Conservation (phyloP, 192 early-diverging fungal genomes). For the Phlyctochytrium planicorne region DNA sequence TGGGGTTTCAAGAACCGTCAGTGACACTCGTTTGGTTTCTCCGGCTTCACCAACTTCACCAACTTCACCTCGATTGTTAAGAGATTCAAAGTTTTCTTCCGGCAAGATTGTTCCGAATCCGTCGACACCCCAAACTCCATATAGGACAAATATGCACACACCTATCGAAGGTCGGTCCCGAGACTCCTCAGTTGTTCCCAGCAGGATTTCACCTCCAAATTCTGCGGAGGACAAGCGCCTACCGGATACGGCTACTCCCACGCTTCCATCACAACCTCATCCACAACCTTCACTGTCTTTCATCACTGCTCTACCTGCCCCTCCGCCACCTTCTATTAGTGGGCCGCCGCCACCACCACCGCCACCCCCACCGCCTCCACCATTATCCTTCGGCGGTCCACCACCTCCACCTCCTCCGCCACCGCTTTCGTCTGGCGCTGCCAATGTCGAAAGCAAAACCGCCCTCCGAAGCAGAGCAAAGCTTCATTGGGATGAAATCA, state of each 20-base stretch:
- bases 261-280: neutral
- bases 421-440: neutral
- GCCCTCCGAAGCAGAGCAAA: neutral
- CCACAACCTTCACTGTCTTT: neutral
- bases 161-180: slow-evolving; percentile 1
- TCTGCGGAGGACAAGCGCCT: neutral
- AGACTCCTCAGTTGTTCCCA: too few relatives aligned
- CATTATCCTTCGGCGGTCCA: neutral
- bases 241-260: neutral
- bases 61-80: too few relatives aligned
- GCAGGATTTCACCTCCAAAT: too few relatives aligned
- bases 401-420: neutral
- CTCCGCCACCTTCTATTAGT: too few relatives aligned
- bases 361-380: neutral
- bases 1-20: too few relatives aligned
- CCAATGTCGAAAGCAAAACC: neutral
- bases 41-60: too few relatives aligned
- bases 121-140: neutral
- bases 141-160: neutral
- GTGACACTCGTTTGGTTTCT: too few relatives aligned
- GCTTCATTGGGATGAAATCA: neutral
- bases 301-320: neutral
- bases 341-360: neutral
- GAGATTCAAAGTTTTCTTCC: too few relatives aligned
- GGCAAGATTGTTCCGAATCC: neutral